Evolutionary conservation across 139 green algal genomes (phyloP), one percentile per base, ranked within the genome.

Genomic region (Picochlorum sp.): DNA sequence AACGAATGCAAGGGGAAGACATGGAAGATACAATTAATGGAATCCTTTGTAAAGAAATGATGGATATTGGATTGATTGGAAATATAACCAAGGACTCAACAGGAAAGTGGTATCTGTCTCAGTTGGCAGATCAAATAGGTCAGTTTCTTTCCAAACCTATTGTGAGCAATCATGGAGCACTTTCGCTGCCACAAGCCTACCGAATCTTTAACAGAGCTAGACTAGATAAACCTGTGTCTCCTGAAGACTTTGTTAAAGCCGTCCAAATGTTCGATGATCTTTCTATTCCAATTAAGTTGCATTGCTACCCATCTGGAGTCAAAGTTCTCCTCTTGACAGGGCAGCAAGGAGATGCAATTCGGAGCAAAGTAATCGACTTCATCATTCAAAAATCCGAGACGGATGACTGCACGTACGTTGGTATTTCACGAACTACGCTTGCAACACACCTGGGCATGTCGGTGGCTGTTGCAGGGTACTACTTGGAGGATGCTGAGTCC

Each of bases 121-220:
- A 97, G 74, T 80, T 98, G 16, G 67, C 71, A 0, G 67, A 84
- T 2, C 74, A 87, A 79, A 73, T 98, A 49, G 75, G 84, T 3
- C 81, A 94, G 50, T 96, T 95, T 40, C 52, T 97, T 50, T 6
- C 24, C 4, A 12, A 14, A 25, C 53, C 5, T 6, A 74, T 67
- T 2, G 51, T 97, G 33, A 55, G 72, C 24, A 60, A 57, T 5
- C 64, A 58, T 1, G 86, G 87, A 9, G 91, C 89, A 36, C 78
- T 96, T 45, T 68, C 85, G 7, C 70, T 98, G 51, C 69, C 85
- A 24, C 92, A 98, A 53, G 85, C 88, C 43, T 98, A 94, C 80
- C 96, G 86, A 78, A 61, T 96, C 16, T 98, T 93, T 79, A 96
- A 96, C 61, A 63, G 90, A 8, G 92, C 89, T 0, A 61, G 91